A percentile compares a stretch with the other conserved stretches of the same genome.
phyloP scores from a whole-genome alignment of 805 yeast species.

The Myxozyma mucilagina region DNA sequence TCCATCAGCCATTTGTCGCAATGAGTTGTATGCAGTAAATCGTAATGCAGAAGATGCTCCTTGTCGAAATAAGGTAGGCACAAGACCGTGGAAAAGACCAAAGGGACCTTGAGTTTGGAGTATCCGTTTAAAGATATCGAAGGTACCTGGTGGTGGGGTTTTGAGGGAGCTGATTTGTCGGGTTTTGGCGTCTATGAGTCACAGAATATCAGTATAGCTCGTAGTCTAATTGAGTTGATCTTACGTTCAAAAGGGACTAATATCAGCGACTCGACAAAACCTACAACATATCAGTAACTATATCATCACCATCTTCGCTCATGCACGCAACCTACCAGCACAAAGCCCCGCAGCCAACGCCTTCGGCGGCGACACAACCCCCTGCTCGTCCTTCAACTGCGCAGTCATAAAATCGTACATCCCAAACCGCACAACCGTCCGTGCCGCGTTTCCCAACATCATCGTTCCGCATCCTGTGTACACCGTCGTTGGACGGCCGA shows the following conservation, averaged over 20 bases:
- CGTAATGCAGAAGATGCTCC: conserved; percentile 75
- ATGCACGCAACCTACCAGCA: conserved; percentile 43
- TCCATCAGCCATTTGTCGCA: conserved; percentile 58
- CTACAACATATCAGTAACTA: conserved; percentile 39
- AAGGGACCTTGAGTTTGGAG: conserved; percentile 58
- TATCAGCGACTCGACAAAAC: conserved; percentile 75
- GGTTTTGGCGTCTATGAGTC: conserved; percentile 16
- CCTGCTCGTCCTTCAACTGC: conserved; percentile 57
- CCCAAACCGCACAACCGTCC: conserved; percentile 70
- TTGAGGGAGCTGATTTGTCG: conserved; percentile 21
- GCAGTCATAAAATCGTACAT: conserved; percentile 72
- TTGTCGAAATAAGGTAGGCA: conserved; percentile 82
- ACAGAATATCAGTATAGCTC: neutral
- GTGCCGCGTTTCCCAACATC: conserved; percentile 70
- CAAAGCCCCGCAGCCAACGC: conserved; percentile 79
- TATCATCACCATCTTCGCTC: neutral
- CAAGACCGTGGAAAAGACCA: conserved; percentile 80
- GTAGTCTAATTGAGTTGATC: neutral
- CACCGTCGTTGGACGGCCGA: conserved; percentile 24
- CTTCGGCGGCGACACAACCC: conserved; percentile 70
- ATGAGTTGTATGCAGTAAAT: conserved; percentile 76
- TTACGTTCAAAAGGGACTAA: conserved; percentile 83
- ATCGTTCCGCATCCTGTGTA: conserved; percentile 72
- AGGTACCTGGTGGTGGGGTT: conserved; percentile 26
- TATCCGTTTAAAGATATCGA: conserved; percentile 37